These are phyloP conservation scores for Lactifluus subvellereus DNA, from an alignment of 768 basidiomycete species.

Conservation along the genomic window DNA sequence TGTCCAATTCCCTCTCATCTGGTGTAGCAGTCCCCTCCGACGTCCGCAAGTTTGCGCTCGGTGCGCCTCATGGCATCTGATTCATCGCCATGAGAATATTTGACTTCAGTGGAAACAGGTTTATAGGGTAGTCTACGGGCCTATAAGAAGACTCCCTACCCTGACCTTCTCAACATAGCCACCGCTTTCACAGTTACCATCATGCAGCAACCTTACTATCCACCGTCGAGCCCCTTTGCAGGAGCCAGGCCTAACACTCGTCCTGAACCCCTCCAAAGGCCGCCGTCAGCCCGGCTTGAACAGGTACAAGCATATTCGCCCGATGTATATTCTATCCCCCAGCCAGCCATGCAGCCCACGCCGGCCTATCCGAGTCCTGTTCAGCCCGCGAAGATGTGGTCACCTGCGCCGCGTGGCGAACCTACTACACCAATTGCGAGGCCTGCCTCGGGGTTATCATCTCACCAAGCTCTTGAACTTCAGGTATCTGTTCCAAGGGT, in stretches of 20 bases:
- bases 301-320: background rate
- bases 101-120: background rate
- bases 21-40: background rate
- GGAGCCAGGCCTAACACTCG: background rate
- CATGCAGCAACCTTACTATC: conserved; percentile 14
- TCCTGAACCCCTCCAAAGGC: background rate
- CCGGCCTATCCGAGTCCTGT: background rate
- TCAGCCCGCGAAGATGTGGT: background rate
- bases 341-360: background rate
- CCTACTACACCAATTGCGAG: background rate
- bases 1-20: background rate
- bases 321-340: background rate
- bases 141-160: conserved; percentile 3
- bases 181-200: background rate
- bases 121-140: background rate
- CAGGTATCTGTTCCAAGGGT: background rate
- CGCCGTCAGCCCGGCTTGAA: background rate
- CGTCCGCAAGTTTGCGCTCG: background rate
- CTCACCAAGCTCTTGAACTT: background rate
- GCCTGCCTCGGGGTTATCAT: background rate
- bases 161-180: background rate
- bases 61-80: background rate
- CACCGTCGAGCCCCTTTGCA: conserved; percentile 5
- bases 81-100: background rate
- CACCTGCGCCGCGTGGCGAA: background rate